These are phyloP conservation scores for Phylloporus sp. DNA, from an alignment of 768 basidiomycete species.

Conservation along the genomic window DNA sequence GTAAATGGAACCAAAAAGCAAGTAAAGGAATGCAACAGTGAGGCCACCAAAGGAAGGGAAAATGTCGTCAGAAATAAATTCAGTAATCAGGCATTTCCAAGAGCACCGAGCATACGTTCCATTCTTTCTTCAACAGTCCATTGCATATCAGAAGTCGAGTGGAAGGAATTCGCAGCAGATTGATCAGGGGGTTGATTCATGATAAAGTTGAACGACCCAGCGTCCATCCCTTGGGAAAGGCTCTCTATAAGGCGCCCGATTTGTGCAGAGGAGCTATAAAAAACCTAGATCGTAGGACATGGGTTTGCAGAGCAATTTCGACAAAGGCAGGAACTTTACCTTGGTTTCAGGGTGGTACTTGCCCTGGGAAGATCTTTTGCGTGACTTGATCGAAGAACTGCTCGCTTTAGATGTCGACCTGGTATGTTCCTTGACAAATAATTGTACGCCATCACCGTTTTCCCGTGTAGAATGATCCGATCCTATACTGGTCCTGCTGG, in stretches of 20 bases:
- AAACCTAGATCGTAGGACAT: slow-evolving; percentile 23
- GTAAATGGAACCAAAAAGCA: slow-evolving; percentile 17
- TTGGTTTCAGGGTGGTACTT: slow-evolving; percentile 78
- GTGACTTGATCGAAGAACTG: slow-evolving; percentile 51
- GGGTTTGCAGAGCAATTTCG: slow-evolving; percentile 2
- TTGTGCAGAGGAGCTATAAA: slow-evolving; percentile 57
- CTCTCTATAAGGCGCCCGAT: slow-evolving; percentile 82
- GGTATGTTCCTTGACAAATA: slow-evolving; percentile 75
- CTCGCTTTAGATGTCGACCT: slow-evolving; percentile 67
- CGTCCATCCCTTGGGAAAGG: slow-evolving; percentile 76
- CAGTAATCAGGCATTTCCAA: slow-evolving; percentile 31
- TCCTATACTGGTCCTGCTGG: slow-evolving; percentile 64
- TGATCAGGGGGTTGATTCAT: slow-evolving; percentile 45
- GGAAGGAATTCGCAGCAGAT: slow-evolving; percentile 57
- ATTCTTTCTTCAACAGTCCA: slow-evolving; percentile 76
- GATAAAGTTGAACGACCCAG: slow-evolving; percentile 78
- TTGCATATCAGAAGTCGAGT: slow-evolving; percentile 58
- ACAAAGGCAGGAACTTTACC: slow-evolving; percentile 40
- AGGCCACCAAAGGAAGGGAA: slow-evolving; percentile 2
- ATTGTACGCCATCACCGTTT: slow-evolving; percentile 52
- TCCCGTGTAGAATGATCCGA: slow-evolving; percentile 64
- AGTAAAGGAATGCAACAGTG: slow-evolving; percentile 13
- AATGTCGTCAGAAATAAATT: slow-evolving; percentile 24
- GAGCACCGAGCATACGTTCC: slow-evolving; percentile 61
- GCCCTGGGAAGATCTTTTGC: slow-evolving; percentile 53